Evolutionary conservation across 1,284 basidiomycete genomes (phyloP), one percentile per base, ranked within the genome.

Genomic region (Tremellales sp.): DNA sequence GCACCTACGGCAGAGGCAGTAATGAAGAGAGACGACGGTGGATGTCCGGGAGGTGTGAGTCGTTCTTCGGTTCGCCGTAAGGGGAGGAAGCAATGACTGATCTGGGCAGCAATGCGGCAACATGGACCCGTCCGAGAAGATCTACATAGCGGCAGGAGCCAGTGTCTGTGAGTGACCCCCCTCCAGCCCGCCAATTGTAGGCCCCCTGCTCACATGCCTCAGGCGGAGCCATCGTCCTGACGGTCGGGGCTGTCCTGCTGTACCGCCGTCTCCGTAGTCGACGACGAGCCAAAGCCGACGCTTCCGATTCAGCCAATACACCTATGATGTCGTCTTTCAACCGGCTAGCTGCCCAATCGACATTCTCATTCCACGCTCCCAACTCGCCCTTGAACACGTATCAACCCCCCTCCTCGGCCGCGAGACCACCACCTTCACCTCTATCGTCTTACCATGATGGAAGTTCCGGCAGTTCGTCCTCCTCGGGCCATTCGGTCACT

Each of bases 401-500:
- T 36, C 33, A 36, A 36, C 33, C 33, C 13, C 33, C n/a, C 33
- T n/a, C 15, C 33, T 36, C 33, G 33, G n/a, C n/a, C n/a, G n/a
- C n/a, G n/a, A n/a, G n/a, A 36, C 33, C 33, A n/a, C 33, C 33
- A 5, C 15, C 19, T 4, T 36, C 33, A 36, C 13, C 33, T 7
- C 5, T 36, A 5, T 5, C 33, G 19, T 36, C 33, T n/a, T 36
- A 36, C 13, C 13, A 36, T 15, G 33, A 36, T 36, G 29, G 29
- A 8, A n/a, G 15, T 15, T 36, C 33, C 13, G 4, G 6, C 33
- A n/a, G 15, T n/a, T 36, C 33, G 6, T 36, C 33, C 4, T 36
- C 33, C 15, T 51, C 52, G 3, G 44, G 48, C 23, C 46, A 42
- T 15, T 43, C 53, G 3, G 45, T 37, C 37, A 48, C 48, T 10